phyloP scores from a whole-genome alignment of 331 rosid species.

The Saraca asoca region DNA sequence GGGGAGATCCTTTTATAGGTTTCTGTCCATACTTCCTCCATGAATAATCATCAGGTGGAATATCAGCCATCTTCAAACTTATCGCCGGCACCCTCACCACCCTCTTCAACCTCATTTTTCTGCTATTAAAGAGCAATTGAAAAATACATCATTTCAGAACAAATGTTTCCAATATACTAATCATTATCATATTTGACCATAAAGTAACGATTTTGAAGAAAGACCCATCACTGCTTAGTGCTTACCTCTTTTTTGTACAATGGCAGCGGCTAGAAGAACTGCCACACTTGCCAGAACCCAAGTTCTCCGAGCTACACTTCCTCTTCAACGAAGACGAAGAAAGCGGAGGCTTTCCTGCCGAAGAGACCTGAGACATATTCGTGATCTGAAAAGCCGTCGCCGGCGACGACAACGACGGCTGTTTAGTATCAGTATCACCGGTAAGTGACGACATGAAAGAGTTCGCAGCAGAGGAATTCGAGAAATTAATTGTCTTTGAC shows the following conservation, averaged over 20 bases:
- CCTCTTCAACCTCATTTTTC: constrained; percentile 68
- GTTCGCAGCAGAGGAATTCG: constrained; percentile 43
- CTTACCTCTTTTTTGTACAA: constrained; percentile 78
- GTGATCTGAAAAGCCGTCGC: constrained; percentile 64
- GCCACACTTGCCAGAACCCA: constrained; percentile 76
- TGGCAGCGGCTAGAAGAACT: constrained; percentile 73
- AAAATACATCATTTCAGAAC: background rate
- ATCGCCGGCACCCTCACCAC: constrained; percentile 79
- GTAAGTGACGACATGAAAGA: constrained; percentile 79
- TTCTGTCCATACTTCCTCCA: constrained; percentile 91
- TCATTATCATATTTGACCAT: background rate
- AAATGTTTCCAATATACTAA: background rate
- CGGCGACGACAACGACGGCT: constrained; percentile 52
- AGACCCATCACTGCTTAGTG: background rate
- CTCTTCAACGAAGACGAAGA: constrained; percentile 69
- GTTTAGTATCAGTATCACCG: constrained; percentile 55
- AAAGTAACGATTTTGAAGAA: background rate
- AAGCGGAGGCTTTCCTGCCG: constrained; percentile 74
- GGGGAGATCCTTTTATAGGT: constrained; percentile 87
- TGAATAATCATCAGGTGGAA: constrained; percentile 87
- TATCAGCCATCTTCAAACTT: constrained; percentile 80
- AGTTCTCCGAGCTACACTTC: constrained; percentile 73
- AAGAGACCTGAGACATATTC: constrained; percentile 61
- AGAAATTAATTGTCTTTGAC: constrained; percentile 64
- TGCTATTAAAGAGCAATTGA: constrained; percentile 18